phyloP scores from a whole-genome alignment of 441 rosid genomes.

The Breynia disticha region DNA sequence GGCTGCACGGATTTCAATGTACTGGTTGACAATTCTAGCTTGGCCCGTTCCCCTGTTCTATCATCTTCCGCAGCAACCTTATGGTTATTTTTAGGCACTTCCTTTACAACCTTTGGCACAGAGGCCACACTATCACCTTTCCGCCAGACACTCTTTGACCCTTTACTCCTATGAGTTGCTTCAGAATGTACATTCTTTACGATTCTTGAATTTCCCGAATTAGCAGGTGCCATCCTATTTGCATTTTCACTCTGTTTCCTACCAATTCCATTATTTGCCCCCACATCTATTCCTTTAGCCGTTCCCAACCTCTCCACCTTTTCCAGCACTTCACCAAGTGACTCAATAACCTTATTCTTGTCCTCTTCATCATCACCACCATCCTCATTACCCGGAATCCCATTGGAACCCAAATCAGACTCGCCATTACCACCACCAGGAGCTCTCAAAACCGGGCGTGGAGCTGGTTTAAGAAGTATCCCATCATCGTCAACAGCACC shows the following conservation, averaged over 20 bases:
- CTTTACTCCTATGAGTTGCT: slow-evolving; percentile 38
- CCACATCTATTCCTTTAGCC: slow-evolving; percentile 22
- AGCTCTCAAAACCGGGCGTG: slow-evolving; percentile 61
- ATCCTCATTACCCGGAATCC: slow-evolving; percentile 12
- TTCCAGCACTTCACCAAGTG: slow-evolving; percentile 84
- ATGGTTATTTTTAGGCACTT: slow-evolving; percentile 33
- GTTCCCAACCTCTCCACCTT: slow-evolving; percentile 75
- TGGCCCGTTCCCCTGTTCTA: slow-evolving; percentile 22
- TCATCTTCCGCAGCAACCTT: slow-evolving; percentile 23
- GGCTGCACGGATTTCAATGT: slow-evolving; percentile 39
- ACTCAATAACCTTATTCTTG: slow-evolving; percentile 68
- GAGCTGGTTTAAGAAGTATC: slow-evolving; percentile 67
- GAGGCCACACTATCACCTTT: slow-evolving; percentile 72
- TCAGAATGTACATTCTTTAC: slow-evolving; percentile 7
- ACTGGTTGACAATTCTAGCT: slow-evolving; percentile 25
- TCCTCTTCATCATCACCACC: slow-evolving; percentile 34
- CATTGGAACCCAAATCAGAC: slow-evolving; percentile 23
- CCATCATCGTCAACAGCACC: slow-evolving; percentile 39
- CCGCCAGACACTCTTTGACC: slow-evolving; percentile 90
- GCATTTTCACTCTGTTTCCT: slow-evolving; percentile 23
- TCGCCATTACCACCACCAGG: slow-evolving; percentile 25
- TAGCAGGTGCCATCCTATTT: slow-evolving; percentile 29
- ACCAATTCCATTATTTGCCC: slow-evolving; percentile 7
- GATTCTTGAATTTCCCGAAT: slow-evolving; percentile 15
- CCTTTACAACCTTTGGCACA: slow-evolving; percentile 55